Conservation (phyloP, 306 rosid genomes). For the Medicago lupulina region DNA sequence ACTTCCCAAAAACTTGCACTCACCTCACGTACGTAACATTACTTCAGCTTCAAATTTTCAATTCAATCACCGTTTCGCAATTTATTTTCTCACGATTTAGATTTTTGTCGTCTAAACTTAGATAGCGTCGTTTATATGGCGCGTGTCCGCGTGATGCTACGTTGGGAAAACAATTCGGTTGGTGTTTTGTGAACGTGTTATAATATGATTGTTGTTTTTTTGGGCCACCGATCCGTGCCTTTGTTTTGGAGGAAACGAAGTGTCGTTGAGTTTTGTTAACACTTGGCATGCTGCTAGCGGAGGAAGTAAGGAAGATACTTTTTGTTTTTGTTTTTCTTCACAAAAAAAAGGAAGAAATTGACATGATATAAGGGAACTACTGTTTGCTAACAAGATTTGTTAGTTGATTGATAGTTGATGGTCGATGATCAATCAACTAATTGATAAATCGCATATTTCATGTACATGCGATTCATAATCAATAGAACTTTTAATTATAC, state of each 20-base stretch:
- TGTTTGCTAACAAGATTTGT: too few species aligned
- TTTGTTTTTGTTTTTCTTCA: too few species aligned
- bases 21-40: not conserved
- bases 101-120: not conserved
- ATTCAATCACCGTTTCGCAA: not conserved
- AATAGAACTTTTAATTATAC: too few species aligned
- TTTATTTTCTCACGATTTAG: not conserved
- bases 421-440: too few species aligned
- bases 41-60: not conserved
- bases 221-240: constrained; percentile 9
- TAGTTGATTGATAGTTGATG: too few species aligned
- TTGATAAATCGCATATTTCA: too few species aligned
- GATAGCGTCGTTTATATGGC: constrained; percentile 20
- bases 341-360: too few species aligned
- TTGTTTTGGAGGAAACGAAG: constrained; percentile 13
- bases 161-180: not conserved
- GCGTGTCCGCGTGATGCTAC: constrained; percentile 22
- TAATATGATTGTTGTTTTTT: not conserved
- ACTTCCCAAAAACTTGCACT: constrained; percentile 9
- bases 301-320: not conserved
- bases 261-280: constrained; percentile 9
- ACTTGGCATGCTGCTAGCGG: constrained; percentile 34
- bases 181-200: not conserved
- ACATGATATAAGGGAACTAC: too few species aligned
- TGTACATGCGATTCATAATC: too few species aligned